A percentile compares a stretch with the other conserved stretches of the same genome.
Conservation (phyloP, 2,329 filamentous ascomycete genomes). For the Verticillium isaacii region DNA sequence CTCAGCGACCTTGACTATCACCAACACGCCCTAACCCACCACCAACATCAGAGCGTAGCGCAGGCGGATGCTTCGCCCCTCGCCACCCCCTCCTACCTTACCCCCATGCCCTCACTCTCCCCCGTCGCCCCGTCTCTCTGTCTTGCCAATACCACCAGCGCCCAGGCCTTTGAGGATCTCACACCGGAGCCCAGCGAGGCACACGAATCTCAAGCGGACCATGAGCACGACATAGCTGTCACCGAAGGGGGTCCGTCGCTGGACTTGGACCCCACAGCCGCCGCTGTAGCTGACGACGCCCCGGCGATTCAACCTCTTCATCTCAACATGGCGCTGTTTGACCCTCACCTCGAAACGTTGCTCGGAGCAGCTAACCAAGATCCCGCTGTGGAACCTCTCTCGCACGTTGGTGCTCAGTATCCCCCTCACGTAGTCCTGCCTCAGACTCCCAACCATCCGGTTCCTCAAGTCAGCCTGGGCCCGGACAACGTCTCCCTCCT, state of each 20-base stretch:
- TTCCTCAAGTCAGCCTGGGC: background rate
- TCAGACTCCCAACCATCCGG: background rate
- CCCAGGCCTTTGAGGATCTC: background rate
- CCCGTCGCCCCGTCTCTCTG: background rate
- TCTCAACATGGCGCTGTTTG: background rate
- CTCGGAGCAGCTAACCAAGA: background rate
- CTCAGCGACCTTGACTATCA: constrained; percentile 4
- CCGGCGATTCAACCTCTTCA: background rate
- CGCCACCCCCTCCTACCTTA: background rate
- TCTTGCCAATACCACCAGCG: background rate
- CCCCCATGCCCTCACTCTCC: background rate
- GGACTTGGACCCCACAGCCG: background rate
- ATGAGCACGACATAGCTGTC: background rate
- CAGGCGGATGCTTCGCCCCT: background rate
- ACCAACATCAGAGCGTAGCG: constrained; percentile 2
- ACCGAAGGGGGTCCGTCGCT: background rate
- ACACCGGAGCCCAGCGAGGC: background rate
- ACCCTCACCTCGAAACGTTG: background rate
- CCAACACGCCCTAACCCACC: constrained; percentile 2
- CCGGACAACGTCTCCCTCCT: background rate
- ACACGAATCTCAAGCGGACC: background rate
- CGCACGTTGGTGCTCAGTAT: background rate
- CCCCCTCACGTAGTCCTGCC: background rate
- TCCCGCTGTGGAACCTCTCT: background rate
- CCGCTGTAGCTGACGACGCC: background rate